Conservation (phyloP, 2,329 filamentous ascomycete species). For the Talaromyces funiculosus region DNA sequence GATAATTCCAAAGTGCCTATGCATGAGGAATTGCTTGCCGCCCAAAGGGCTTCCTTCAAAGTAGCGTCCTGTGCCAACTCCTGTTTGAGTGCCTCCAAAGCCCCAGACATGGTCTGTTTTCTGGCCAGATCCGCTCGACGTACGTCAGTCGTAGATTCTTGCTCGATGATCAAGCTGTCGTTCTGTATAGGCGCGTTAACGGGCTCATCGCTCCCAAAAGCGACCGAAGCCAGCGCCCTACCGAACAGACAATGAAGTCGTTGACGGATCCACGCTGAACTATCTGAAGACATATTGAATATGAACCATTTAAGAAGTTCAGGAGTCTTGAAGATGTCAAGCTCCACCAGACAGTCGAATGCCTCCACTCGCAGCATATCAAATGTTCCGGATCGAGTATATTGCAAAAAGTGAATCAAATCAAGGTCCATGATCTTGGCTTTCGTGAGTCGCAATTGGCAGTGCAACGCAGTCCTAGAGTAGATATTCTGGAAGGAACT, state of each 20-base stretch:
- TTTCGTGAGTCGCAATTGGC: constrained; percentile 51
- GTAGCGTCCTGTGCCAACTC: constrained; percentile 46
- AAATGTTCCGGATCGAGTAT: constrained; percentile 55
- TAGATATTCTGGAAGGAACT: constrained; percentile 61
- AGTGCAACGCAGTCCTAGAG: constrained; percentile 56
- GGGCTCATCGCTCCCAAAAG: constrained; percentile 48
- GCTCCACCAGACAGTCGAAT: constrained; percentile 53
- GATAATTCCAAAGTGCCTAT: constrained; percentile 51
- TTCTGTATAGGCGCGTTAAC: constrained; percentile 27
- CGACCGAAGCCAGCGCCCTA: constrained; percentile 52
- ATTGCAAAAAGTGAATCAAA: constrained; percentile 55
- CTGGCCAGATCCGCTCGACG: constrained; percentile 52
- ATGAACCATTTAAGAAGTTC: constrained; percentile 53
- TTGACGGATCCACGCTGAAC: constrained; percentile 53
- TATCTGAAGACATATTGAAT: constrained; percentile 51
- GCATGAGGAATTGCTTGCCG: constrained; percentile 49
- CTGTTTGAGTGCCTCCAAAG: constrained; percentile 51
- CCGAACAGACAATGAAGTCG: constrained; percentile 50
- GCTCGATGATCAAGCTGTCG: constrained; percentile 53
- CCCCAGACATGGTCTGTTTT: constrained; percentile 53
- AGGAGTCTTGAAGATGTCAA: constrained; percentile 49
- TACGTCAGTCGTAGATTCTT: constrained; percentile 47
- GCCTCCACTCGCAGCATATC: constrained; percentile 56
- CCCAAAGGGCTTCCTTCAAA: constrained; percentile 52
- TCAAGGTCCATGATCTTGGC: constrained; percentile 50